phyloP scores from a whole-genome alignment of 345 rosid species.

The Euphorbia pulcherrima region DNA sequence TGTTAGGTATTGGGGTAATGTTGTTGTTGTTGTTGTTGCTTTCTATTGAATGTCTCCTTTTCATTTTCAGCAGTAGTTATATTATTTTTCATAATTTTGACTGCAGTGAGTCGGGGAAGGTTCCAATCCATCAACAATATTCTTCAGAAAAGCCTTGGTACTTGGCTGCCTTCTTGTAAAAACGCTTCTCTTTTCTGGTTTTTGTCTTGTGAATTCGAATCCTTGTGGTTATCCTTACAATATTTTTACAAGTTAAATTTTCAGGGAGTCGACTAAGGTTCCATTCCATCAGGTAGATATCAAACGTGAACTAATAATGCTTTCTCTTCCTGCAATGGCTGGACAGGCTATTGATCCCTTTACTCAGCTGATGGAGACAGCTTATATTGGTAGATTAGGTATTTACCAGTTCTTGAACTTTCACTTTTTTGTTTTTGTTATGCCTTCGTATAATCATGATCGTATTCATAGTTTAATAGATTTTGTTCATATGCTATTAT shows the following conservation, averaged over 20 bases:
- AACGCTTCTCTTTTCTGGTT: not conserved
- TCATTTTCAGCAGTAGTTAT: not conserved
- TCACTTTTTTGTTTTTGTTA: not conserved
- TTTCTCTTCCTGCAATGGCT: conserved; percentile 81
- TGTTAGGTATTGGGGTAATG: too few relatives aligned
- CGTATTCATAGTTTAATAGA: not conserved
- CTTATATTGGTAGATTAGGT: conserved; percentile 93
- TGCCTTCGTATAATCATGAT: not conserved
- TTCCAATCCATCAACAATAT: not conserved
- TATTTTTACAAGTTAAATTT: conserved; percentile 14
- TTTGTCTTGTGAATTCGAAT: conserved; percentile 3
- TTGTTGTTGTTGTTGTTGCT: too few relatives aligned
- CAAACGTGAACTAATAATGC: conserved; percentile 66
- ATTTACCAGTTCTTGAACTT: conserved; percentile 6
- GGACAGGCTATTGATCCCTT: conserved; percentile 93
- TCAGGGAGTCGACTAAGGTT: conserved; percentile 39
- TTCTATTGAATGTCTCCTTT: not conserved
- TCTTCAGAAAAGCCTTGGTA: not conserved
- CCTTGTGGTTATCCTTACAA: not conserved
- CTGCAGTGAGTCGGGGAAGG: not conserved
- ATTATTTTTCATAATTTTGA: not conserved
- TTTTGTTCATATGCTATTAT: too few relatives aligned
- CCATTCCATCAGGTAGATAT: conserved; percentile 36
- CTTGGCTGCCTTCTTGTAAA: not conserved
- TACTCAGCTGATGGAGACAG: conserved; percentile 85